Conservation (phyloP, 2,329 filamentous ascomycete genomes). For the Ophiostoma fasciatum region DNA sequence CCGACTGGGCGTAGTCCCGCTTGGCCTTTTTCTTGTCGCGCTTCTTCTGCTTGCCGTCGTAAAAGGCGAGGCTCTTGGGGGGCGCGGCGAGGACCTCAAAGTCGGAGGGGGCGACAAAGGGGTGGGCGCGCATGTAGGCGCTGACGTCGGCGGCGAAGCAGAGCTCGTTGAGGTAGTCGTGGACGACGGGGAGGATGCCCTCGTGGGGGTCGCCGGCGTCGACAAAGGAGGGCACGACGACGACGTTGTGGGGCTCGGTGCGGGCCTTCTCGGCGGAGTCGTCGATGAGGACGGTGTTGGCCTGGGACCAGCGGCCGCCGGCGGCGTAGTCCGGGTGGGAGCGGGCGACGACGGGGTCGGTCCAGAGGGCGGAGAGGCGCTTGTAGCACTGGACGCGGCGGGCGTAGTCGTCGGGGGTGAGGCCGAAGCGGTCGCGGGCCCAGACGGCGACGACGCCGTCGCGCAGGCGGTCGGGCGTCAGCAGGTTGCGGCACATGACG, state of each 20-base stretch:
- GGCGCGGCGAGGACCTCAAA: constrained; percentile 4
- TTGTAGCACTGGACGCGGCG: constrained; percentile 80
- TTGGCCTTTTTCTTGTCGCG: background rate
- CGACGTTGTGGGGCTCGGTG: constrained; percentile 69
- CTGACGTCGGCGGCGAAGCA: constrained; percentile 45
- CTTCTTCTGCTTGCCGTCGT: background rate
- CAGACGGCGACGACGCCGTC: constrained; percentile 50
- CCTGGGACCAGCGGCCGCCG: constrained; percentile 50
- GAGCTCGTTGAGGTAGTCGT: constrained; percentile 45
- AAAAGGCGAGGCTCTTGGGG: background rate
- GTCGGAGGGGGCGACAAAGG: constrained; percentile 23
- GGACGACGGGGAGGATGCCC: constrained; percentile 39
- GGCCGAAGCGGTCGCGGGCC: constrained; percentile 61
- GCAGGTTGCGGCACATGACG: constrained; percentile 49
- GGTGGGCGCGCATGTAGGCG: constrained; percentile 36
- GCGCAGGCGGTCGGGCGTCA: constrained; percentile 20
- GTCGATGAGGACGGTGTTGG: constrained; percentile 81
- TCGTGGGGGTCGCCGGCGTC: constrained; percentile 26
- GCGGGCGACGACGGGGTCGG: constrained; percentile 24
- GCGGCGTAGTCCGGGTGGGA: constrained; percentile 26
- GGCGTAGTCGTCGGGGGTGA: constrained; percentile 49
- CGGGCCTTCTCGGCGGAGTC: constrained; percentile 69
- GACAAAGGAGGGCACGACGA: constrained; percentile 66
- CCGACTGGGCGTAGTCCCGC: background rate
- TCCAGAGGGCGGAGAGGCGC: constrained; percentile 61